Evolutionary conservation across 495 filamentous ascomycete genomes (phyloP).

Genomic region (Xylaria acuta): DNA sequence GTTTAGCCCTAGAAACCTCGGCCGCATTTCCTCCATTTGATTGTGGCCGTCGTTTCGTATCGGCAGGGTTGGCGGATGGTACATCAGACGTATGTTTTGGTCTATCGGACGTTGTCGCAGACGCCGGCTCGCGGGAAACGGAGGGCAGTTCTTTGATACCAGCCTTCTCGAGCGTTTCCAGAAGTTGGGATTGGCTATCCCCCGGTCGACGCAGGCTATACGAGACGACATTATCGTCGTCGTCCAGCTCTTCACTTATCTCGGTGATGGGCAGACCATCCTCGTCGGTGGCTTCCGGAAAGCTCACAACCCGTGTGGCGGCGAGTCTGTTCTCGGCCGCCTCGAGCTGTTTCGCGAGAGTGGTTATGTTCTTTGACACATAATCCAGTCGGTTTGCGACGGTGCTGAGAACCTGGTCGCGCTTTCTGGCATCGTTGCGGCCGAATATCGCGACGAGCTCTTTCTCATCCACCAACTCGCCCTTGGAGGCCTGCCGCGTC

Average conservation of each 20-base stretch:
- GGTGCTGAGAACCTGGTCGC: conserved; percentile 69
- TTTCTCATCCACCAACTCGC: conserved; percentile 53
- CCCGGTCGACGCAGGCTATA: conserved; percentile 65
- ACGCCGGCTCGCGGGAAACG: conserved; percentile 24
- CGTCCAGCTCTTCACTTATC: conserved; percentile 90
- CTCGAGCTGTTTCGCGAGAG: conserved; percentile 71
- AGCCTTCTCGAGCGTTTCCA: conserved; percentile 72
- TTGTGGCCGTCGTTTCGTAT: conserved; percentile 3
- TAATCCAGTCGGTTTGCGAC: conserved; percentile 85
- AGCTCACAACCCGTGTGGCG: conserved; percentile 51
- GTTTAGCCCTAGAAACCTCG: conserved; percentile 14
- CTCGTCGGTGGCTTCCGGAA: conserved; percentile 60
- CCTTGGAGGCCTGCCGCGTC: conserved; percentile 49
- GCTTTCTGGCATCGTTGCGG: conserved; percentile 52
- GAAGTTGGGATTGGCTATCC: conserved; percentile 64
- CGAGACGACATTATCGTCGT: conserved; percentile 83
- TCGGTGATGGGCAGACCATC: conserved; percentile 78
- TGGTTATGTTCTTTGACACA: conserved; percentile 77
- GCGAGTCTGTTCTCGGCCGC: conserved; percentile 71
- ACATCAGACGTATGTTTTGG: conserved; percentile 1
- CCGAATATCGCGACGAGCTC: conserved; percentile 72
- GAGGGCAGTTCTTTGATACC: conserved; percentile 64
- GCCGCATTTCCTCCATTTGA: conserved; percentile 9
- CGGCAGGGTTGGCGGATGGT: conserved; percentile 1
- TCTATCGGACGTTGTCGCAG: conserved; percentile 12